Percentiles rank a stretch among this genome's conserved stretches.
phyloP scores from a whole-genome alignment of 139 green algal genomes.

The Tetraselmis chui region DNA sequence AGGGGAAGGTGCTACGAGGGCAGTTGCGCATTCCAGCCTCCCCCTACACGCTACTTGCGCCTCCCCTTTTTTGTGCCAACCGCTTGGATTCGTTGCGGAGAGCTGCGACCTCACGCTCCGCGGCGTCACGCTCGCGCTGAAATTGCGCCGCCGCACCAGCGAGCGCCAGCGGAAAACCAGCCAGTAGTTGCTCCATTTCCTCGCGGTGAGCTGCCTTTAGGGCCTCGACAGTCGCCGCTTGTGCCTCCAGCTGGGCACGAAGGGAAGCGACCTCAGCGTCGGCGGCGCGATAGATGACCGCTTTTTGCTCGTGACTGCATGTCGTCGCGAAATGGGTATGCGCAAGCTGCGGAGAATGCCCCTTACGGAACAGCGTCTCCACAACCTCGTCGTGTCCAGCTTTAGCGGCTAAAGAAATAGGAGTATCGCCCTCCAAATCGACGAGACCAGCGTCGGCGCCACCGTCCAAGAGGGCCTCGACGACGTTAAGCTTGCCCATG shows the following conservation, averaged over 20 bases:
- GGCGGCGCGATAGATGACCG: neutral
- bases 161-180: neutral
- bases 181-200: neutral
- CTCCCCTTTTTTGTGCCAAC: neutral
- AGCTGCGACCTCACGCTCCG: neutral
- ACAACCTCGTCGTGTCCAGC: neutral
- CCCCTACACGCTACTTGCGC: neutral
- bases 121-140: neutral
- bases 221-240: neutral
- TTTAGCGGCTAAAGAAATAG: conserved; percentile 1
- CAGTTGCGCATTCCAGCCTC: neutral
- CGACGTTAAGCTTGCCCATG: neutral
- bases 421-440: neutral
- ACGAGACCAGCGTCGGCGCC: neutral
- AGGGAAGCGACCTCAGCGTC: neutral
- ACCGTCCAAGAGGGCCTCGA: neutral
- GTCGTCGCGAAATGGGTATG: neutral
- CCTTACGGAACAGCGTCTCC: conserved; percentile 2
- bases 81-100: neutral
- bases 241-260: neutral
- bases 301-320: neutral
- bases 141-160: neutral
- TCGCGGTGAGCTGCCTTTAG: neutral
- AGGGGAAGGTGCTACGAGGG: neutral
- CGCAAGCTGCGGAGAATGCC: neutral